Percentiles rank a stretch among this genome's conserved stretches.
Evolutionary conservation across 2,329 filamentous ascomycete genomes (phyloP).

Genomic region (Fusarium ambrosium): DNA sequence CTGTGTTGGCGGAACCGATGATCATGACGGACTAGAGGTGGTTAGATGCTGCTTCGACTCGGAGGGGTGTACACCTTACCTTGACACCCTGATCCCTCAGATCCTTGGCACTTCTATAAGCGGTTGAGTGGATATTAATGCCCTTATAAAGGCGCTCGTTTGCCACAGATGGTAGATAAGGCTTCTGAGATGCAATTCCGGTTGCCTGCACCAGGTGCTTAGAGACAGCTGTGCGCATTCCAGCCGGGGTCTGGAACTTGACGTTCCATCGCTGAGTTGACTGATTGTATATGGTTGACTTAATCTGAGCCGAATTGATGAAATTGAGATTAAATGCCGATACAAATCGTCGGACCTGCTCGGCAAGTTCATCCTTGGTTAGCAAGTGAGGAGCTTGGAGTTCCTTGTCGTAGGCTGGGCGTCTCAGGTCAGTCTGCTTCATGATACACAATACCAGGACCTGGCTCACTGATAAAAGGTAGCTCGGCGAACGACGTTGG

Average conservation of each 20-base stretch:
- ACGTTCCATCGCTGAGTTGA: constrained; percentile 10
- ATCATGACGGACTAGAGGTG: constrained; percentile 16
- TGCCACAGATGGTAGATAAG: neutral
- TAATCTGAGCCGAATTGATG: constrained; percentile 17
- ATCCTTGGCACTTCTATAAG: constrained; percentile 11
- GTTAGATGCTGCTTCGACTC: neutral
- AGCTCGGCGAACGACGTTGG: constrained; percentile 33
- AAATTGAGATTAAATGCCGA: constrained; percentile 23
- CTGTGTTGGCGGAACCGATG: constrained; percentile 35
- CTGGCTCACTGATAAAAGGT: constrained; percentile 27
- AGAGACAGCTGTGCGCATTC: neutral
- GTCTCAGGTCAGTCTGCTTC: neutral
- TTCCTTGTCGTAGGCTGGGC: constrained; percentile 21
- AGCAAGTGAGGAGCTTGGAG: constrained; percentile 24
- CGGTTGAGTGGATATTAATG: constrained; percentile 20
- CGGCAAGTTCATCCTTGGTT: constrained; percentile 25
- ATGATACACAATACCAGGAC: neutral
- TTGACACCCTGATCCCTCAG: constrained; percentile 16
- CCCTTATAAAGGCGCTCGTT: constrained; percentile 17
- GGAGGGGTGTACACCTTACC: neutral
- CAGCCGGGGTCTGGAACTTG: neutral
- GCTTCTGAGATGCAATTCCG: constrained; percentile 30
- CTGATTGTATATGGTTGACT: constrained; percentile 14
- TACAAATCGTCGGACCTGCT: constrained; percentile 21
- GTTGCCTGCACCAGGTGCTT: constrained; percentile 35